Conservation (phyloP, 768 basidiomycete species). For the Lentinus brumalis region DNA sequence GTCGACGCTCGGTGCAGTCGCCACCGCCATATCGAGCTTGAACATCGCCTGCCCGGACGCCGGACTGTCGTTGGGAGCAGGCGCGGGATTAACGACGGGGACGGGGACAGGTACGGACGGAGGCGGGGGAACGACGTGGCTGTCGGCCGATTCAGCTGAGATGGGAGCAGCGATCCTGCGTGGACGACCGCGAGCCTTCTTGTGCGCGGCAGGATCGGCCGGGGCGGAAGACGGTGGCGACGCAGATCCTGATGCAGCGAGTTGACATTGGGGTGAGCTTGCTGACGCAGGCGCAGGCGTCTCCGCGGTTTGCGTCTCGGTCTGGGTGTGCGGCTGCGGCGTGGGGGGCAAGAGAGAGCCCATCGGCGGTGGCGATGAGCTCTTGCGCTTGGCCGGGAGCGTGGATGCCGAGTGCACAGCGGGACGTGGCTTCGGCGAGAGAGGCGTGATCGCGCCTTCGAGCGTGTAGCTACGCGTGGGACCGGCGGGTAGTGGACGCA, state of each 20-base stretch:
- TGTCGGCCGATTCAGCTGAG: neutral
- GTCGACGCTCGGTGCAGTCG: too few relatives aligned
- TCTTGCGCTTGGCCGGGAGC: neutral
- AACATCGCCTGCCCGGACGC: conserved; percentile 25
- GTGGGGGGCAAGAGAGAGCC: conserved; percentile 6
- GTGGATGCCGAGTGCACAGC: neutral
- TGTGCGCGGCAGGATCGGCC: neutral
- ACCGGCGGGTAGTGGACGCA: neutral
- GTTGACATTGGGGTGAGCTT: neutral
- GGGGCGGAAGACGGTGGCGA: neutral
- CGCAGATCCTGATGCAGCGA: neutral
- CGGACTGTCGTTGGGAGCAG: neutral
- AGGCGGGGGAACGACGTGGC: neutral
- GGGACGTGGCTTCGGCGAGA: conserved; percentile 6
- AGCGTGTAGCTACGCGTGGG: conserved; percentile 22
- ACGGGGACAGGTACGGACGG: conserved; percentile 1
- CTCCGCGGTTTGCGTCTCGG: too few relatives aligned
- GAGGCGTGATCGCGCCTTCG: conserved; percentile 22
- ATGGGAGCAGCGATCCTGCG: conserved; percentile 15
- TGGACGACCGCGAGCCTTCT: conserved; percentile 24
- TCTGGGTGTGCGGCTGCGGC: neutral
- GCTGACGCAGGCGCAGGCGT: neutral
- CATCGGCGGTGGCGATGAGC: conserved; percentile 10
- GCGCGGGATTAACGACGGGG: neutral
- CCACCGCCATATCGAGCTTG: too few relatives aligned